Evolutionary conservation across 1,284 basidiomycete species (phyloP).

Genomic region (Trichosporon sp.): DNA sequence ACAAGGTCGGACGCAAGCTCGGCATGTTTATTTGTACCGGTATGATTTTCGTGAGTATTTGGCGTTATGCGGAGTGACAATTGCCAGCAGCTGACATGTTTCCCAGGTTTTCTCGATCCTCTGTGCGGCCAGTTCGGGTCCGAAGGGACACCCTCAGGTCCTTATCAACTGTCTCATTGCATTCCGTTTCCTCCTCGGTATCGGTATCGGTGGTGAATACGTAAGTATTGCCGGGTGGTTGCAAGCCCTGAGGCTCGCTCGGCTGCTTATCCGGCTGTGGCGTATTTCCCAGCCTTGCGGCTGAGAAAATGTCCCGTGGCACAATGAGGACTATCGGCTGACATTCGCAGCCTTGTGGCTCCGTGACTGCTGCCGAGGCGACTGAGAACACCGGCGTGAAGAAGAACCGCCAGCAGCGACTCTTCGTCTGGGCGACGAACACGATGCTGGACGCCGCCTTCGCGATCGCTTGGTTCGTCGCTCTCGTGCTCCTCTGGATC

Average conservation of each 20-base stretch:
- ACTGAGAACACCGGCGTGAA: slow-evolving; percentile 67
- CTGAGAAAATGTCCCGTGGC: too few species aligned
- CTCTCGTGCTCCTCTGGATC: slow-evolving; percentile 80
- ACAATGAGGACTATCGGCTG: not conserved
- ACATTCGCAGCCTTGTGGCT: slow-evolving; percentile 54
- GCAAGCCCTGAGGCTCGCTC: too few species aligned
- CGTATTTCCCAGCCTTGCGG: too few species aligned
- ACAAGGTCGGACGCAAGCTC: slow-evolving; percentile 77
- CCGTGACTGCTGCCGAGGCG: slow-evolving; percentile 67
- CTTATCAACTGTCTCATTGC: slow-evolving; percentile 73
- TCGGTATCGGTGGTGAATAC: slow-evolving; percentile 76
- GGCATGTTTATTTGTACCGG: slow-evolving; percentile 15
- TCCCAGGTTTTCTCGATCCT: slow-evolving; percentile 42
- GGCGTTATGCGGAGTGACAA: too few species aligned
- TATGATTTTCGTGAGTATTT: slow-evolving; percentile 5
- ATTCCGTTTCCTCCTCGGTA: slow-evolving; percentile 75
- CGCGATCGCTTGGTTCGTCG: slow-evolving; percentile 70
- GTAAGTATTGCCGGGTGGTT: not conserved
- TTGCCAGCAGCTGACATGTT: not conserved
- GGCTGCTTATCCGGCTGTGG: too few species aligned
- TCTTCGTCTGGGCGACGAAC: slow-evolving; percentile 56
- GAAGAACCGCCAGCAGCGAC: slow-evolving; percentile 73
- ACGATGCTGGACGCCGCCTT: slow-evolving; percentile 19
- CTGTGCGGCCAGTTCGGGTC: slow-evolving; percentile 52
- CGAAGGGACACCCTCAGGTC: slow-evolving; percentile 45